A percentile compares a stretch with the other conserved stretches of the same genome.
phyloP scores from a whole-genome alignment of 2,329 filamentous ascomycete species.

The Claviceps sp. region DNA sequence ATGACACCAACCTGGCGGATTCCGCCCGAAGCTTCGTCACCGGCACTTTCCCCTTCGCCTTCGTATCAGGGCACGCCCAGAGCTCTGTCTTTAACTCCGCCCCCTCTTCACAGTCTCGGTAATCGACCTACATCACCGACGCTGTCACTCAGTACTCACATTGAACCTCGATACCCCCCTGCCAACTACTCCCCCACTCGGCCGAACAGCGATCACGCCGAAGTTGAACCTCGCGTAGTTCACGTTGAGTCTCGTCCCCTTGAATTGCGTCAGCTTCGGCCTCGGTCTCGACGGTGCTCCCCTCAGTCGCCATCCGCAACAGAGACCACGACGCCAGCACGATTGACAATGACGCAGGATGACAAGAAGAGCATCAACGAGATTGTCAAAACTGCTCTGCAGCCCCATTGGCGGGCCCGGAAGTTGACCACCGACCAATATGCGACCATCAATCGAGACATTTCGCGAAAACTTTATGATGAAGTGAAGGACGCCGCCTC shows the following conservation, averaged over 20 bases:
- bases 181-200: conserved; percentile 57
- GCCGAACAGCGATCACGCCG: conserved; percentile 30
- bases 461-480: conserved; percentile 80
- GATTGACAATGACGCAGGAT: conserved; percentile 55
- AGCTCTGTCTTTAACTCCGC: conserved; percentile 55
- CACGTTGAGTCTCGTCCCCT: conserved; percentile 19
- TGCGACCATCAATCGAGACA: conserved; percentile 77
- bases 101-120: conserved; percentile 42
- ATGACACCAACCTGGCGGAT: conserved; percentile 17
- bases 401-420: conserved; percentile 69
- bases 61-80: conserved; percentile 55
- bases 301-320: conserved; percentile 31
- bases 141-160: conserved; percentile 53
- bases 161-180: conserved; percentile 61
- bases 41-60: conserved; percentile 49
- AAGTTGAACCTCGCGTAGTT: conserved; percentile 25
- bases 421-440: conserved; percentile 81
- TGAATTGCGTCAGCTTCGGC: conserved; percentile 40
- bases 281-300: conserved; percentile 23
- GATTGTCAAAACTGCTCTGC: conserved; percentile 72
- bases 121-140: conserved; percentile 50
- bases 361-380: conserved; percentile 81
- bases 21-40: conserved; percentile 36
- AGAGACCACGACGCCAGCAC: conserved; percentile 55
- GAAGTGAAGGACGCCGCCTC: conserved; percentile 40